These are phyloP conservation scores for Gloeopeniophorella convolvens DNA, from an alignment of 768 basidiomycete species.

Conservation along the genomic window DNA sequence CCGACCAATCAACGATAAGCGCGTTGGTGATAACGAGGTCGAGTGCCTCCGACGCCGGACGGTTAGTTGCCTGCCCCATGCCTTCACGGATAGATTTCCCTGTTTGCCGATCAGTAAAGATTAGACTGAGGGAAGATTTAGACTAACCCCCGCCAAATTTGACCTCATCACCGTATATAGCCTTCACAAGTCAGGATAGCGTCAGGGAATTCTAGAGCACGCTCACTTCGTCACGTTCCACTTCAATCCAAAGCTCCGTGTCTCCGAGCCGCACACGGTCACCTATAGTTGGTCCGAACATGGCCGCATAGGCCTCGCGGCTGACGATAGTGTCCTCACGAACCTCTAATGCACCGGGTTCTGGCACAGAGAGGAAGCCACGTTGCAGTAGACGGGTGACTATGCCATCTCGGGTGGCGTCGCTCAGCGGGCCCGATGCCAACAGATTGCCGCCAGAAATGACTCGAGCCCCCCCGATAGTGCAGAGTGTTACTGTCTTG, in stretches of 20 bases:
- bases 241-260: constrained; percentile 84
- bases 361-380: constrained; percentile 65
- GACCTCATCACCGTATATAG: constrained; percentile 91
- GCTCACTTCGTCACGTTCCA: constrained; percentile 75
- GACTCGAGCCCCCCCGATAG: constrained; percentile 63
- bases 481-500: constrained; percentile 77
- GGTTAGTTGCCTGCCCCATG: constrained; percentile 87
- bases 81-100: constrained; percentile 95
- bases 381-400: constrained; percentile 43
- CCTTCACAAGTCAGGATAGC: constrained; percentile 35
- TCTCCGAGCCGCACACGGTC: constrained; percentile 88
- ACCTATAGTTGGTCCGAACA: constrained; percentile 94
- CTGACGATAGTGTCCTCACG: constrained; percentile 47
- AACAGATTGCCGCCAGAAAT: constrained; percentile 78
- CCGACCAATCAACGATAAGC: constrained; percentile 89
- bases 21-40: constrained; percentile 96
- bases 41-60: constrained; percentile 58
- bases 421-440: constrained; percentile 50
- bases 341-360: constrained; percentile 55
- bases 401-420: constrained; percentile 39
- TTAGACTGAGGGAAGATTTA: neutral
- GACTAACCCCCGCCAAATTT: constrained; percentile 89
- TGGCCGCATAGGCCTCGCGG: constrained; percentile 75
- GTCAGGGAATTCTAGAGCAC: neutral
- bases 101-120: constrained; percentile 25